Percentiles rank a stretch among this genome's conserved stretches.
phyloP scores from a whole-genome alignment of 768 basidiomycete species.

The Panaeolus cyanescens region DNA sequence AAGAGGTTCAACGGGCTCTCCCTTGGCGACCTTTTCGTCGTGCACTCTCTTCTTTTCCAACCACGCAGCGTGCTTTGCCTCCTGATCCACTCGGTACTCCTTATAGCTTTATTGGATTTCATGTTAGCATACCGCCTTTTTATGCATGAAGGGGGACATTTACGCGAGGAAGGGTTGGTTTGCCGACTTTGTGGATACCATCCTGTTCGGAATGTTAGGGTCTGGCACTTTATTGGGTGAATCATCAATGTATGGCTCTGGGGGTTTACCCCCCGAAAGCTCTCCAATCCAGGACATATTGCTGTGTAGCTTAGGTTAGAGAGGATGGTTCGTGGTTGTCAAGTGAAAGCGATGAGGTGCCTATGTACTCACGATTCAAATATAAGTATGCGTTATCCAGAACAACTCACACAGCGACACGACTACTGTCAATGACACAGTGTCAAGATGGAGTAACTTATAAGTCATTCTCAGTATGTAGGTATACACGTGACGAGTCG shows the following conservation, averaged over 20 bases:
- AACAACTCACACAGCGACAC: too few species aligned
- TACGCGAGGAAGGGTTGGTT: conserved; percentile 87
- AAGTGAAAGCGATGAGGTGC: conserved; percentile 4
- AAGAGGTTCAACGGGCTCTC: conserved; percentile 72
- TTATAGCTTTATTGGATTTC: conserved; percentile 50
- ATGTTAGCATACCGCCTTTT: conserved; percentile 11
- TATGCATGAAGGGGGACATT: neutral
- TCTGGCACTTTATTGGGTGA: conserved; percentile 58
- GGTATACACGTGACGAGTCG: neutral
- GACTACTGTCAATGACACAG: too few species aligned
- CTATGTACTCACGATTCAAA: neutral
- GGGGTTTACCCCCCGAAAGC: conserved; percentile 37
- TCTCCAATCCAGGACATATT: conserved; percentile 74
- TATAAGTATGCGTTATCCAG: neutral
- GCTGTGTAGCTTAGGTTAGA: neutral
- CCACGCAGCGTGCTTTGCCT: conserved; percentile 64
- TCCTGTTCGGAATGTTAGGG: conserved; percentile 63
- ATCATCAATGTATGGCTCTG: conserved; percentile 38
- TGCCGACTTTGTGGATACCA: conserved; percentile 80
- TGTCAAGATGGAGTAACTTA: too few species aligned
- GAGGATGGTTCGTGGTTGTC: conserved; percentile 6
- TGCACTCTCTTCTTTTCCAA: conserved; percentile 69
- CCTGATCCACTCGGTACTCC: conserved; percentile 64
- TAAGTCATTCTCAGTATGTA: neutral
- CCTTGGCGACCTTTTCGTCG: conserved; percentile 71